These are phyloP conservation scores for Pycnococcus provasolii DNA, from an alignment of 139 green algal genomes.

Conservation along the genomic window DNA sequence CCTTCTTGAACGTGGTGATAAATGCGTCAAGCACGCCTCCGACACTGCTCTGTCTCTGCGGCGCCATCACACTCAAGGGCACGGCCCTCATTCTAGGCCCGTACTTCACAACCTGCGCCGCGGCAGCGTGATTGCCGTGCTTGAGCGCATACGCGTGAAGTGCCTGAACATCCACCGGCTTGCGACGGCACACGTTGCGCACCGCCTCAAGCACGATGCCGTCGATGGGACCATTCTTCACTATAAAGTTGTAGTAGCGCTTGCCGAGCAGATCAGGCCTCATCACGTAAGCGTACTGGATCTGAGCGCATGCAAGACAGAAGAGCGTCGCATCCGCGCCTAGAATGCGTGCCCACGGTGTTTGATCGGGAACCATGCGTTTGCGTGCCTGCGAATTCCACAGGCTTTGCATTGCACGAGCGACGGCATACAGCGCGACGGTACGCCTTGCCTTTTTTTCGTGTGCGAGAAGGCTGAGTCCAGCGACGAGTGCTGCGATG, in stretches of 20 bases:
- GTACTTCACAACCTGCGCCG: no score
- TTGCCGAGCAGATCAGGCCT: background rate
- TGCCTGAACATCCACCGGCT: background rate
- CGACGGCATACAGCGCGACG: background rate
- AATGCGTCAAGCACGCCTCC: no score
- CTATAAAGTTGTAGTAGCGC: constrained; percentile 8
- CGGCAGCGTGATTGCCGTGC: no score
- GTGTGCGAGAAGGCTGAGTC: background rate
- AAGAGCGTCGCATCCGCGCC: constrained; percentile 1
- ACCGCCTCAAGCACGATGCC: background rate
- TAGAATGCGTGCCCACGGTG: background rate
- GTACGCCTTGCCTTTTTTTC: background rate
- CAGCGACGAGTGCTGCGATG: background rate
- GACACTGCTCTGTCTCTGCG: no score
- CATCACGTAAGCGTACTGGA: constrained; percentile 14
- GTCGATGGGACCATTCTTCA: background rate
- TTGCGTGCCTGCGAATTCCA: background rate
- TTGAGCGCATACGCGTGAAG: no score
- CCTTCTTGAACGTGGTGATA: constrained; percentile 1
- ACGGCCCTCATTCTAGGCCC: no score
- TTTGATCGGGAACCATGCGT: background rate
- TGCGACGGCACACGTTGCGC: background rate
- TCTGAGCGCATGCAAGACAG: background rate
- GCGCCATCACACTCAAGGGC: no score
- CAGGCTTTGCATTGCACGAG: background rate